Conservation (phyloP, 768 basidiomycete genomes). For the Xerocomus spinulosus region DNA sequence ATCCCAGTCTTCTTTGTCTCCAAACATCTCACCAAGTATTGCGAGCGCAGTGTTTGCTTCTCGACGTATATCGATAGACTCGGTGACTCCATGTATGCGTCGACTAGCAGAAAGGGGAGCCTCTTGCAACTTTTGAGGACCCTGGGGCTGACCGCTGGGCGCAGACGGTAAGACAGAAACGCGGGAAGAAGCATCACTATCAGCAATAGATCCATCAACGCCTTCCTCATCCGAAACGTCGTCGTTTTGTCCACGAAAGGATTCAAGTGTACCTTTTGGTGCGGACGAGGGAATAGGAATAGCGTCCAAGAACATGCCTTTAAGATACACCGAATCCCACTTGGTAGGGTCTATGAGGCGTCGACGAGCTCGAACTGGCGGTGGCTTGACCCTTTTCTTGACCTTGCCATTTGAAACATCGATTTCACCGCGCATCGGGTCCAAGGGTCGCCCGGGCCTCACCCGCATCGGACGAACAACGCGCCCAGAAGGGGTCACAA, state of each 20-base stretch:
- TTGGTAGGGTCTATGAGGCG: slow-evolving; percentile 68
- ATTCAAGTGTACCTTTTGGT: neutral
- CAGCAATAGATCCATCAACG: no score
- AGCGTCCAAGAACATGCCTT: slow-evolving; percentile 60
- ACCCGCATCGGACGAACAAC: slow-evolving; percentile 64
- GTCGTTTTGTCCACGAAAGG: neutral
- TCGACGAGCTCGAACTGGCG: slow-evolving; percentile 53
- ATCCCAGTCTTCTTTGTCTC: no score
- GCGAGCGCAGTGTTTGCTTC: no score
- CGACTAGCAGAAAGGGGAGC: no score
- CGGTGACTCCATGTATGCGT: no score
- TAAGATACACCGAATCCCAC: slow-evolving; percentile 67
- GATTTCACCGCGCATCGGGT: slow-evolving; percentile 13
- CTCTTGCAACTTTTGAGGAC: no score
- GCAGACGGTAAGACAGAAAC: no score
- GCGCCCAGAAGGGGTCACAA: slow-evolving; percentile 60
- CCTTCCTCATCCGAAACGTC: neutral
- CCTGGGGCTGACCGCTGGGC: no score
- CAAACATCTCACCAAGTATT: no score
- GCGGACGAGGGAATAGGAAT: slow-evolving; percentile 6
- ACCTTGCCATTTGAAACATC: slow-evolving; percentile 25
- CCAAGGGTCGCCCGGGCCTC: slow-evolving; percentile 62
- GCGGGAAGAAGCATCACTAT: no score
- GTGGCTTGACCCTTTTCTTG: slow-evolving; percentile 46
- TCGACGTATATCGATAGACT: no score